Percentiles rank a stretch among this genome's conserved stretches.
phyloP scores from a whole-genome alignment of 345 rosid genomes.

The Heritiera littoralis region DNA sequence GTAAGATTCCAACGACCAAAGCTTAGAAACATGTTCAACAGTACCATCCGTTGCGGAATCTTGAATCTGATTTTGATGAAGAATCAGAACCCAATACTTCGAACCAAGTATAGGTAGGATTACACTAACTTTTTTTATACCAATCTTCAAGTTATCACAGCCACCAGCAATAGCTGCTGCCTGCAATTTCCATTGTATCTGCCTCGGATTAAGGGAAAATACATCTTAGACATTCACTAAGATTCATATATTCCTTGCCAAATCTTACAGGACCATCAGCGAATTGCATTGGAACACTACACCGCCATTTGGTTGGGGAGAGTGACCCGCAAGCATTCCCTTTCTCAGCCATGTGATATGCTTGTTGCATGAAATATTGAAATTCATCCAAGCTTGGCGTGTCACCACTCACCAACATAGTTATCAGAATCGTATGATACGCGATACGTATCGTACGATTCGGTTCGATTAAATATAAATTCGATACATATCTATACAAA shows the following conservation, averaged over 20 bases:
- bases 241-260: background rate
- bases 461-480: no score
- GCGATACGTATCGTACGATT: no score
- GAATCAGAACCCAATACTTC: constrained; percentile 16
- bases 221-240: background rate
- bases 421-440: no score
- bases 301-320: background rate
- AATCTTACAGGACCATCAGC: background rate
- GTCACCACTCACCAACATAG: background rate
- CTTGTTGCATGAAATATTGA: background rate
- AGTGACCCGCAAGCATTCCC: background rate
- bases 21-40: background rate
- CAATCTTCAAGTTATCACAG: background rate
- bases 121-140: background rate
- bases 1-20: background rate
- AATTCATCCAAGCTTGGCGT: background rate
- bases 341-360: background rate
- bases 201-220: background rate
- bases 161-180: background rate
- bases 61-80: background rate
- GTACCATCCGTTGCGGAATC: background rate
- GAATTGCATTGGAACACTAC: background rate
- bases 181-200: background rate
- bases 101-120: background rate
- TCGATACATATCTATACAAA: no score